A percentile compares a stretch with the other conserved stretches of the same genome.
Evolutionary conservation across 768 basidiomycete species (phyloP).

Genomic region (Lactarius vividus): DNA sequence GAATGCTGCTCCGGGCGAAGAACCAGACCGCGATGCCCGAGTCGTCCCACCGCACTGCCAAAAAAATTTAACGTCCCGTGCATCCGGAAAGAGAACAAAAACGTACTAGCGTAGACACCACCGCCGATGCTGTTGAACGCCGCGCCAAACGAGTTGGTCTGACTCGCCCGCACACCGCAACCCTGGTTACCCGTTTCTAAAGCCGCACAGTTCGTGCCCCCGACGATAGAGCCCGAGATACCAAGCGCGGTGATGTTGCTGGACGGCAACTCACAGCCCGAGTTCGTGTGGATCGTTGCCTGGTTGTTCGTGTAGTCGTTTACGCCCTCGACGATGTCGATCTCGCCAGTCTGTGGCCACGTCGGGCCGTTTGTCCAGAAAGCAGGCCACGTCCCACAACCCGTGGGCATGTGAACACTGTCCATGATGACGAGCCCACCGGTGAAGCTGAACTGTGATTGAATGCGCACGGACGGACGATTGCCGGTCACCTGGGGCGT

Average conservation of each 20-base stretch:
- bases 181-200: conserved; percentile 70
- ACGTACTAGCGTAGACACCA: conserved; percentile 87
- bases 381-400: conserved; percentile 83
- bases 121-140: conserved; percentile 83
- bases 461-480: conserved; percentile 78
- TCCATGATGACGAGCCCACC: conserved; percentile 78
- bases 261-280: conserved; percentile 64
- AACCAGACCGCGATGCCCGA: conserved; percentile 78
- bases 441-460: conserved; percentile 55
- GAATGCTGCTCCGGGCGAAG: conserved; percentile 73
- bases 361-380: conserved; percentile 49
- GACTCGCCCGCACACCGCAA: conserved; percentile 70
- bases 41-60: conserved; percentile 69
- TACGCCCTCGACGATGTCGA: conserved; percentile 84
- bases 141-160: conserved; percentile 70
- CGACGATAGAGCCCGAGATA: conserved; percentile 64
- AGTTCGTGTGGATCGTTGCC: conserved; percentile 74
- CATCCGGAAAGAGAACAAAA: background rate
- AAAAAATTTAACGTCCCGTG: conserved; percentile 13
- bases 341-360: conserved; percentile 71
- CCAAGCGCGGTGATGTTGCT: conserved; percentile 45
- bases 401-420: conserved; percentile 84
- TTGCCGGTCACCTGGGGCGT: conserved; percentile 66
- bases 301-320: conserved; percentile 79
- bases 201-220: conserved; percentile 70